Base-by-base conservation (phyloP, 2,329 filamentous ascomycete genomes). In the Colletotrichum destructivum region DNA sequence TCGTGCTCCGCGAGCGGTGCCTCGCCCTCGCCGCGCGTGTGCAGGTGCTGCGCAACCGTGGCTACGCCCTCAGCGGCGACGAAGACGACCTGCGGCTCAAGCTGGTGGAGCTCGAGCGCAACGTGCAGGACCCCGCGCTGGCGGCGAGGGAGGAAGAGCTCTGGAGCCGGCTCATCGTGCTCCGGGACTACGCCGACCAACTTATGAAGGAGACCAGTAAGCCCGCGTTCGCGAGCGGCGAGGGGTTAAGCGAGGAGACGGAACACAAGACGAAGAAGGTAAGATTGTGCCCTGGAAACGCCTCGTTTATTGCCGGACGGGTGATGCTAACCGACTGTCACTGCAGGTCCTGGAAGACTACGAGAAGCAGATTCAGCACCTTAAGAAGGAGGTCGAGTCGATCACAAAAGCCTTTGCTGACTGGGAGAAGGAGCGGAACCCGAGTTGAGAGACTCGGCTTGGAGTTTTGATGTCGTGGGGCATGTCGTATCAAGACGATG, bases 71-170 rank as follows among this genome's bases (percentile, higher is more conserved):
- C 74, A 93, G 93, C 76, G 90, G 90, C 52, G 91, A 93, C 73
- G 94, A 97, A 81, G 94, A 97, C 77, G 91, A 93, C 75, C 81
- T 97, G 56, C 91, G 92, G 80, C 89, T 90, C 76, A 93, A 93
- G 79, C 85, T 97, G 70, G 84, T 91, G 77, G 86, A 84, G 31
- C 84, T 96, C 69, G 92, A 95, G 79, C 89, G 90, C 77, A 86
- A 87, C 62, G 89, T 94, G 38, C 90, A 91, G 74, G 94, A 96
- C 77, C 94, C 94, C 9, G 91, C 91, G 9, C 87, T 96, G 66
- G 89, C 89, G 47, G 93, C 93, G 3, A 86, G 93, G 75, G 92
- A 94, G 78, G 94, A 96, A 81, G 94, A 96, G 84, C 90, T 96
- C 55, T 96, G 94, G 94, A 94, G 93, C 74, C 86, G 94, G 56